Conservation (phyloP, 2,329 filamentous ascomycete genomes). For the Neonectria neomacrospora region DNA sequence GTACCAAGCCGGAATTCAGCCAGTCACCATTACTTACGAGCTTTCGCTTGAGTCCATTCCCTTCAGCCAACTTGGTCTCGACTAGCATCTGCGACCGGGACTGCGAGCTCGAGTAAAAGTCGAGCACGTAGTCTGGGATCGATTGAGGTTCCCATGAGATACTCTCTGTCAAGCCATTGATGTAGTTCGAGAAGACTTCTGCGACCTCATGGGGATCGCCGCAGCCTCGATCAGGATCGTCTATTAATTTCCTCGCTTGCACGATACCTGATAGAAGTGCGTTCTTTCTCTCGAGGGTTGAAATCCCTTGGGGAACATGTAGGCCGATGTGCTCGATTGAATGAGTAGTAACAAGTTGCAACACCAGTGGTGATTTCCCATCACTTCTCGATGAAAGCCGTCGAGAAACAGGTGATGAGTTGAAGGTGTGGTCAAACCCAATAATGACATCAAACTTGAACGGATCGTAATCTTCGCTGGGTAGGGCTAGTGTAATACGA, state of each 20-base stretch:
- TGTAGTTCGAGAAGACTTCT: slow-evolving; percentile 57
- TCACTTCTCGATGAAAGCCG: slow-evolving; percentile 34
- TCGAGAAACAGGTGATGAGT: slow-evolving; percentile 48
- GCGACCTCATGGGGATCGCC: slow-evolving; percentile 60
- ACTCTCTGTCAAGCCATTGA: slow-evolving; percentile 52
- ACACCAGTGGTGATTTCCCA: slow-evolving; percentile 54
- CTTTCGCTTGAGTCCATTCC: slow-evolving; percentile 59
- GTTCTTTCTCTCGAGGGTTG: slow-evolving; percentile 59
- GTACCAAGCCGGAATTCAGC: background rate
- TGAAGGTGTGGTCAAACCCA: slow-evolving; percentile 64
- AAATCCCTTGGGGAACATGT: slow-evolving; percentile 51
- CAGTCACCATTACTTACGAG: slow-evolving; percentile 51
- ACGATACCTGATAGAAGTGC: slow-evolving; percentile 54
- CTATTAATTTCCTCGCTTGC: slow-evolving; percentile 52
- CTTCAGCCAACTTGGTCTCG: slow-evolving; percentile 31
- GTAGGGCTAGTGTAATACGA: slow-evolving; percentile 56
- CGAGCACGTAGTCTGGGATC: slow-evolving; percentile 61
- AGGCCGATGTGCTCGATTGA: slow-evolving; percentile 67
- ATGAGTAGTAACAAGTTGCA: slow-evolving; percentile 61
- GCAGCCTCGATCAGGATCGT: slow-evolving; percentile 53
- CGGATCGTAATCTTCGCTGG: slow-evolving; percentile 52
- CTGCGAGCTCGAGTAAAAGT: slow-evolving; percentile 57
- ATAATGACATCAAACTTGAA: slow-evolving; percentile 62
- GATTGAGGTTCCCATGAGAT: slow-evolving; percentile 60
- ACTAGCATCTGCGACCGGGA: slow-evolving; percentile 46